Evolutionary conservation across 2,329 filamentous ascomycete genomes (phyloP).

Genomic region (Epichloe brachyelytri): DNA sequence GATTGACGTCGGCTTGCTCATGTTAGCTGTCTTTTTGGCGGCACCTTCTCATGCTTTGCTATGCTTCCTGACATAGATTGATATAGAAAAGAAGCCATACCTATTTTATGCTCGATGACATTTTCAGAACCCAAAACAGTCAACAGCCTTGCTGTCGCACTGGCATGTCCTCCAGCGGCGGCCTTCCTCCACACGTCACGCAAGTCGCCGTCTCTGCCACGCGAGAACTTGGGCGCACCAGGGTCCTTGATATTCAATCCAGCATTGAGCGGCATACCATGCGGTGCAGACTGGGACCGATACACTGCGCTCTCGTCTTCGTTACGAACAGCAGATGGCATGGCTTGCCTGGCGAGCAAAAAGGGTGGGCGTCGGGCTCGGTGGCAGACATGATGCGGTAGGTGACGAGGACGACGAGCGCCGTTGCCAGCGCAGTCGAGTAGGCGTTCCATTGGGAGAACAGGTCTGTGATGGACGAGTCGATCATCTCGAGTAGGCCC

Average conservation of each 20-base stretch:
- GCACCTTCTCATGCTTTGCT: not conserved
- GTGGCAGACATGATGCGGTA: conserved; percentile 58
- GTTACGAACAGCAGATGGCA: conserved; percentile 65
- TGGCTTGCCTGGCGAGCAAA: conserved; percentile 79
- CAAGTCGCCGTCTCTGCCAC: conserved; percentile 76
- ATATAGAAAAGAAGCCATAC: conserved; percentile 19
- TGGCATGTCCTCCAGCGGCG: conserved; percentile 49
- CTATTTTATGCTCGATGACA: conserved; percentile 57
- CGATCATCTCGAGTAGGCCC: conserved; percentile 47
- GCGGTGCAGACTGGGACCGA: conserved; percentile 70
- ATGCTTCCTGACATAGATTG: not conserved
- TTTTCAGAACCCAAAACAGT: conserved; percentile 69
- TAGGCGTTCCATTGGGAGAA: conserved; percentile 72
- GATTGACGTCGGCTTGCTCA: conserved; percentile 52
- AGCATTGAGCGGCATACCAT: conserved; percentile 66
- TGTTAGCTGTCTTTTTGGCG: conserved; percentile 5
- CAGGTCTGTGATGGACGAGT: conserved; percentile 55
- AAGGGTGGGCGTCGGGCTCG: conserved; percentile 84
- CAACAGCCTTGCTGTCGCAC: conserved; percentile 57
- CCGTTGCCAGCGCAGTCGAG: conserved; percentile 55
- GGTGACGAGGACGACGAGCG: conserved; percentile 53
- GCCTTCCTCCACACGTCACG: conserved; percentile 80
- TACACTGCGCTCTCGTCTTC: conserved; percentile 77
- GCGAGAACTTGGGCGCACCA: conserved; percentile 68
- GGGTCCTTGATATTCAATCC: conserved; percentile 74